These are phyloP conservation scores for Fistulinella prunicolor DNA, from an alignment of 768 basidiomycete species.

Conservation along the genomic window DNA sequence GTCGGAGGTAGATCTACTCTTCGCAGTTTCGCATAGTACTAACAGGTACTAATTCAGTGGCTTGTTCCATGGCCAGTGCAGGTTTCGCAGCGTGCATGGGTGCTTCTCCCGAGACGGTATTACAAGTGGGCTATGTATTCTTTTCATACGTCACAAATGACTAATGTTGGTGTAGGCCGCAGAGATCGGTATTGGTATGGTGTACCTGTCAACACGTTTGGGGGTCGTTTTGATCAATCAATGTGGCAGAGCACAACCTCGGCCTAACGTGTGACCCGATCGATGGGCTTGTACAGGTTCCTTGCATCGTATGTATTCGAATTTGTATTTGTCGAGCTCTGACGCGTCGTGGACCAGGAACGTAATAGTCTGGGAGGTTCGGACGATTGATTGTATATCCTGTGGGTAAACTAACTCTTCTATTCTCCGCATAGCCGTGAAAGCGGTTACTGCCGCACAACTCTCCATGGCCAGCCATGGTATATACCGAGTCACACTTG, in stretches of 20 bases:
- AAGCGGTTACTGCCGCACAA: constrained; percentile 92
- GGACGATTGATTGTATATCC: constrained; percentile 9
- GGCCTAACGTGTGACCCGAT: constrained; percentile 94
- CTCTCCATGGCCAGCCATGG: constrained; percentile 91
- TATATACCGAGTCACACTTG: constrained; percentile 80
- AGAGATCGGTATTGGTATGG: constrained; percentile 83
- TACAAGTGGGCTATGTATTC: constrained; percentile 49
- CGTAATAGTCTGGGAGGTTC: constrained; percentile 83
- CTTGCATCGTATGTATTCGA: constrained; percentile 70
- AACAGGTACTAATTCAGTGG: constrained; percentile 48
- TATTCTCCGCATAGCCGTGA: constrained; percentile 58
- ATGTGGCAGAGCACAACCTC: constrained; percentile 67
- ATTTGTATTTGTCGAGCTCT: constrained; percentile 1
- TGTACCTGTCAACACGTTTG: not conserved
- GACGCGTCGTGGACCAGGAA: constrained; percentile 43
- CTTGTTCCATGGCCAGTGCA: constrained; percentile 93
- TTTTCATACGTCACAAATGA: not conserved
- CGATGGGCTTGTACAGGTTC: constrained; percentile 90
- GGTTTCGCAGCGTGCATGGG: constrained; percentile 96
- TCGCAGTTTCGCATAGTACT: not conserved
- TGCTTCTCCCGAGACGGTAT: constrained; percentile 76
- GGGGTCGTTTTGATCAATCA: constrained; percentile 9
- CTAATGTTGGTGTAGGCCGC: constrained; percentile 51
- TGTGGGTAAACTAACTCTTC: constrained; percentile 5
- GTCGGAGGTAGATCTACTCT: constrained; percentile 65